Evolutionary conservation across 2,329 filamentous ascomycete species (phyloP), one percentile per base, ranked within the genome.

Genomic region (Trichophyton equinum): DNA sequence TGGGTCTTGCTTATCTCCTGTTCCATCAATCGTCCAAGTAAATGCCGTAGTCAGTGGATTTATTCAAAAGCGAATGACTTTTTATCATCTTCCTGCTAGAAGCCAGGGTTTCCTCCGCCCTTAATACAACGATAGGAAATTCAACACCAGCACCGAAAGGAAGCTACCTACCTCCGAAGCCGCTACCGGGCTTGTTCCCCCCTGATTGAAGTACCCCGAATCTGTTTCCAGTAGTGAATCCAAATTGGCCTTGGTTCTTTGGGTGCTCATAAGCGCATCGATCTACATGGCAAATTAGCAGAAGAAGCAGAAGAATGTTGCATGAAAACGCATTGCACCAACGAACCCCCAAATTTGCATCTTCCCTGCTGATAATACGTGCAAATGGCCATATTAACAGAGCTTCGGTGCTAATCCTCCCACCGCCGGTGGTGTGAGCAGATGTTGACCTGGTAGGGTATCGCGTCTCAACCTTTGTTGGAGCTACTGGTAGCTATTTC

Each of bases 301-400:
- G 46, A 56, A 40, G 4, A 59, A 46, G 57, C 42, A 42, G 60
- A 36, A 53, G 42, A 46, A 4, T 59, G 30, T 33, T 11, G 36
- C 20, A 15, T 51, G 6, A n/a, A 60, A 68, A 42, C 69, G 58
- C 13, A 22, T 9, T 13, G 4, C 15, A 11, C 20, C 20, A 51
- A 57, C 78, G 65, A 76, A 85, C 85, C 77, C 74, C 85, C 85
- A 69, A 81, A 84, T 68, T 76, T 82, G 76, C 86, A 90, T 64
- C 77, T 78, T 49, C 85, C 85, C 70, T 85, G 79, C 69, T 81
- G 79, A 68, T 79, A 89, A 71, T 82, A 89, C 64, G 73, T 79
- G 76, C 86, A 89, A 61, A 86, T 67, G 11, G 69, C 69, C 76
- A 78, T 78, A 18, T 59, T 70, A 2, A 7, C 20, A 38, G 13